phyloP scores from a whole-genome alignment of 306 rosid genomes.

The Castanea sativa region DNA sequence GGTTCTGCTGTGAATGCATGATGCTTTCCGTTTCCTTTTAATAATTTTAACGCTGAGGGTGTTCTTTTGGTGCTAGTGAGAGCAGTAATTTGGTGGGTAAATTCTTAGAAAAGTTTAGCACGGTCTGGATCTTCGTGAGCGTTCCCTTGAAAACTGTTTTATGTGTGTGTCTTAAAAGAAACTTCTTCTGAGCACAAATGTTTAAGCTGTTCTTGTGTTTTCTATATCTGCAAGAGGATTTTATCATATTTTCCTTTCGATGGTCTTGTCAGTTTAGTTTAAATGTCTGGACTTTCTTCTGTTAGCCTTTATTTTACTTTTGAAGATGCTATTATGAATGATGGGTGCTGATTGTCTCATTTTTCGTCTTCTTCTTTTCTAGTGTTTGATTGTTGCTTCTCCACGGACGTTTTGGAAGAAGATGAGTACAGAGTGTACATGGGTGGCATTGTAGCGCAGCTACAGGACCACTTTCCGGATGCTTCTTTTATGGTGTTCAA shows the following conservation, averaged over 20 bases:
- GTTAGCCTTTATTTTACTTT: neutral
- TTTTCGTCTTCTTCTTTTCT: slow-evolving; percentile 15
- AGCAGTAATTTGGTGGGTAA: neutral
- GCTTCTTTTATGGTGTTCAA: slow-evolving; percentile 98
- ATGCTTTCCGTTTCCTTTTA: neutral
- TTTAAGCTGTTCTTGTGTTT: neutral
- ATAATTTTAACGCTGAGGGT: neutral
- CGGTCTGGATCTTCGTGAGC: neutral
- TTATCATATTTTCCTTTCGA: neutral
- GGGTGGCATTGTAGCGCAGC: slow-evolving; percentile 89
- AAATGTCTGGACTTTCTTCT: neutral
- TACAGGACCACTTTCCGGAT: slow-evolving; percentile 84
- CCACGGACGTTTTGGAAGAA: slow-evolving; percentile 81
- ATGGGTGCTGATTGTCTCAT: neutral
- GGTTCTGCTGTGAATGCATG: neutral
- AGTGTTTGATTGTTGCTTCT: slow-evolving; percentile 99
- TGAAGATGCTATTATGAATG: neutral
- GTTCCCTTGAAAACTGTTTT: neutral
- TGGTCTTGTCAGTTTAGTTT: neutral
- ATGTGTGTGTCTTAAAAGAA: neutral
- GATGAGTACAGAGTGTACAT: slow-evolving; percentile 79
- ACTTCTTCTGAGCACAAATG: neutral
- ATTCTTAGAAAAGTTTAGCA: neutral
- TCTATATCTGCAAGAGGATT: neutral
- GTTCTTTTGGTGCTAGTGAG: neutral